Conservation (phyloP, 1,284 basidiomycete species). For the Ustilago vetiveriae region DNA sequence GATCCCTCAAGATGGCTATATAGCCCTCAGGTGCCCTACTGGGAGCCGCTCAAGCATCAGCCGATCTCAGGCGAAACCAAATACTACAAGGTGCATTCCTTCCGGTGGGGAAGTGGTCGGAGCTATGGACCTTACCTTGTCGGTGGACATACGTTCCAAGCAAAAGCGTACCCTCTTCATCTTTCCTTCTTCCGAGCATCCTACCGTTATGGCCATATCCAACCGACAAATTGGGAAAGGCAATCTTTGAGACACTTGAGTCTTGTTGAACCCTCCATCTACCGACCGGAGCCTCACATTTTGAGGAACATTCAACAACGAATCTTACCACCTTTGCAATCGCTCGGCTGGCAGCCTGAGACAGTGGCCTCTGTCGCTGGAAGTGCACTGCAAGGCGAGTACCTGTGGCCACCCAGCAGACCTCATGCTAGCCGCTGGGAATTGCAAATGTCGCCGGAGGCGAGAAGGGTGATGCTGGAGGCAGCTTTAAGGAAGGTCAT, state of each 20-base stretch:
- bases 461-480: not conserved
- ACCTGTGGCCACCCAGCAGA: conserved; percentile 2
- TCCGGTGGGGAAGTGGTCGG: too few relatives aligned
- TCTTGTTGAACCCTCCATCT: not conserved
- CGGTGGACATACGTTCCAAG: not conserved
- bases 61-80: too few relatives aligned
- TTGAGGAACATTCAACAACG: not conserved
- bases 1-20: too few relatives aligned
- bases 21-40: too few relatives aligned
- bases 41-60: too few relatives aligned
- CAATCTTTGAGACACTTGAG: fast-evolving
- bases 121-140: not conserved
- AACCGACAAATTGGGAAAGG: not conserved
- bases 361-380: not conserved
- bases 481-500: not conserved
- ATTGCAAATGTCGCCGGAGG: not conserved
- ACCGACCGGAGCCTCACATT: conserved; percentile 3
- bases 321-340: not conserved
- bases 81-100: not conserved
- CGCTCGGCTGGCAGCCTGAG: not conserved
- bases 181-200: not conserved
- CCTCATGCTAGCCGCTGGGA: not conserved
- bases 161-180: conserved; percentile 4
- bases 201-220: not conserved
- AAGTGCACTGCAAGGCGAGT: conserved; percentile 1